These are phyloP conservation scores for Lasiodiplodia theobromae DNA, from an alignment of 2,329 filamentous ascomycete genomes.

Conservation along the genomic window DNA sequence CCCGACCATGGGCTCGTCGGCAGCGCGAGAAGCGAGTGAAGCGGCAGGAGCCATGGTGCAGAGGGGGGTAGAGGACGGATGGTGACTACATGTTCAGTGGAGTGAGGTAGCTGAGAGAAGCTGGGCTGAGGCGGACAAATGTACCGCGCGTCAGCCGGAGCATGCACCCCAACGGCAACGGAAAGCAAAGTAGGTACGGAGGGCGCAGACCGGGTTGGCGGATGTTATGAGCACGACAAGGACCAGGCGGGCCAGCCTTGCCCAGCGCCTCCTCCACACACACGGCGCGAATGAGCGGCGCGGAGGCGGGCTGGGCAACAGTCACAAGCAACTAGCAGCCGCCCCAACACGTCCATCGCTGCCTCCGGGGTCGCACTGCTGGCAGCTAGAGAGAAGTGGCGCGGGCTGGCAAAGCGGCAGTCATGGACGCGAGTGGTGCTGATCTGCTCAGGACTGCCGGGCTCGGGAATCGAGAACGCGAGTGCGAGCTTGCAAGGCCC, in stretches of 20 bases:
- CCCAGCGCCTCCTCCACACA: not conserved
- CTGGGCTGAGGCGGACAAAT: conserved; percentile 18
- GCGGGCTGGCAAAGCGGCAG: not conserved
- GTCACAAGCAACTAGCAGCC: not conserved
- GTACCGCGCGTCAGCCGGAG: conserved; percentile 12
- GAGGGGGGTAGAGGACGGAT: not conserved
- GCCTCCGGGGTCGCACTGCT: conserved; percentile 6
- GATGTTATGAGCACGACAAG: not conserved
- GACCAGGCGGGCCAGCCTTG: conserved; percentile 8
- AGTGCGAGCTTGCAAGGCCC: conserved; percentile 1
- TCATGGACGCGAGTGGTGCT: not conserved
- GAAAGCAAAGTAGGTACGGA: conserved; percentile 13
- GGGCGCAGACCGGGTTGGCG: conserved; percentile 16
- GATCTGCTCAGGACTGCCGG: not conserved
- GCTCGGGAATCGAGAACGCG: not conserved
- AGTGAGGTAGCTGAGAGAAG: not conserved
- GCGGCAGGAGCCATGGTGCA: conserved; percentile 12
- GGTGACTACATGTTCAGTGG: conserved; percentile 5
- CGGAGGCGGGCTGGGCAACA: conserved; percentile 5
- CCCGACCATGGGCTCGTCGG: conserved; percentile 32
- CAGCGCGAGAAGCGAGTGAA: not conserved
- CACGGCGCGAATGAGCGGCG: not conserved
- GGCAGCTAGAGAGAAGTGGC: not conserved
- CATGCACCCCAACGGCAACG: conserved; percentile 19
- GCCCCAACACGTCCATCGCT: not conserved